Evolutionary conservation across 352 stramenopile genomes (phyloP).

Genomic region (Phytophthora tubulina): DNA sequence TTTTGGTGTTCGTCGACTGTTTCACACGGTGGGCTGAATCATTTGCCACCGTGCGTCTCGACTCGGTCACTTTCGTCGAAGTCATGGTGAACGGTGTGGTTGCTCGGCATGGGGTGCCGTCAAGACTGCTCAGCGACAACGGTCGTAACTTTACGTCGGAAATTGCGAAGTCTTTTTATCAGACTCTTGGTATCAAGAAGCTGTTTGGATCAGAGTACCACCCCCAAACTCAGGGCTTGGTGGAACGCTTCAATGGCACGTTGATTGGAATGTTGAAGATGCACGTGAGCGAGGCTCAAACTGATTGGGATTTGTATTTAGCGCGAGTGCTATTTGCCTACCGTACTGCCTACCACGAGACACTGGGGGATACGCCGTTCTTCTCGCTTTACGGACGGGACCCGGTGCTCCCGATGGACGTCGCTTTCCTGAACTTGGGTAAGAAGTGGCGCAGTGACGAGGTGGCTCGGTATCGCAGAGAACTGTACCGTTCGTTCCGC

Average conservation of each 20-base stretch:
- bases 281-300: neutral
- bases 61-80: neutral
- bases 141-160: neutral
- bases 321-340: neutral
- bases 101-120: no score
- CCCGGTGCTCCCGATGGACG: neutral
- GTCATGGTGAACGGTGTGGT: neutral
- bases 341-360: neutral
- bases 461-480: neutral
- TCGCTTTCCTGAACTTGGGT: neutral
- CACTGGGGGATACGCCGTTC: neutral
- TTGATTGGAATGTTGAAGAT: neutral
- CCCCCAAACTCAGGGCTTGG: neutral
- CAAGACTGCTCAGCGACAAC: no score
- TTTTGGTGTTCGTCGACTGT: neutral
- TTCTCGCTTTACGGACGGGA: neutral
- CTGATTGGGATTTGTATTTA: neutral
- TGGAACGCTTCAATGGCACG: neutral
- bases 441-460: neutral
- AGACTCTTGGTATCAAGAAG: neutral
- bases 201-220: neutral
- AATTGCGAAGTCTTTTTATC: neutral
- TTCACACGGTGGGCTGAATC: neutral
- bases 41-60: neutral
- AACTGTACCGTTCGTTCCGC: neutral